phyloP scores from a whole-genome alignment of 2,329 filamentous ascomycete species.

The Neofusicoccum umdonicola region DNA sequence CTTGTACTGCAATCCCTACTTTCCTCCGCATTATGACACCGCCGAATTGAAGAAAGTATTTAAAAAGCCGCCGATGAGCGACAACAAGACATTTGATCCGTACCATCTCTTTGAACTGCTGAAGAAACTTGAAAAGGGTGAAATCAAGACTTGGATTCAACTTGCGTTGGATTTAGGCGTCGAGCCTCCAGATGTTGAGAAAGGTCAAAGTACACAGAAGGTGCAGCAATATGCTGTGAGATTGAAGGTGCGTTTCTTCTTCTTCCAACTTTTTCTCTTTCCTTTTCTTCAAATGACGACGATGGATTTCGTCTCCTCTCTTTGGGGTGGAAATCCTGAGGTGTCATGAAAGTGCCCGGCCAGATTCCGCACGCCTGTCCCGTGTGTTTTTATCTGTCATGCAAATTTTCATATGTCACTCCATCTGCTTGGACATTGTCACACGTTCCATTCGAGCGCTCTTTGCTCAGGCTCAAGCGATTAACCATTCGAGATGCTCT shows the following conservation, averaged over 20 bases:
- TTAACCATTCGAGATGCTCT: too few relatives aligned
- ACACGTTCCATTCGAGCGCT: too few relatives aligned
- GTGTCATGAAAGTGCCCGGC: not conserved
- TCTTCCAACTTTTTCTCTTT: not conserved
- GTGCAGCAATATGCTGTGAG: conserved; percentile 93
- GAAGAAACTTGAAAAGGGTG: conserved; percentile 71
- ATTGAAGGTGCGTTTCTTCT: conserved; percentile 65
- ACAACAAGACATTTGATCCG: conserved; percentile 80
- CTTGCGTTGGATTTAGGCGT: conserved; percentile 84
- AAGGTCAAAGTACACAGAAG: conserved; percentile 87
- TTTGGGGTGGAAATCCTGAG: not conserved
- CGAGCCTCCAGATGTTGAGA: conserved; percentile 75
- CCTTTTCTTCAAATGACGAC: not conserved
- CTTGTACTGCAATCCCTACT: conserved; percentile 83
- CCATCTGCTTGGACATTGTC: too few relatives aligned
- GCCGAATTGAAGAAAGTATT: conserved; percentile 72
- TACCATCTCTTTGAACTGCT: conserved; percentile 77
- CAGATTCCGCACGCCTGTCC: too few relatives aligned
- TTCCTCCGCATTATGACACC: conserved; percentile 69
- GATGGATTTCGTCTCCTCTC: too few relatives aligned
- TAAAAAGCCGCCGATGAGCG: conserved; percentile 76
- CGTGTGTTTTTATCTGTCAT: too few relatives aligned
- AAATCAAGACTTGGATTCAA: conserved; percentile 92
- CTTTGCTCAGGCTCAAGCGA: too few relatives aligned
- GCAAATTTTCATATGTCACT: too few relatives aligned